phyloP scores from a whole-genome alignment of 306 rosid genomes.

The Malus domestica region DNA sequence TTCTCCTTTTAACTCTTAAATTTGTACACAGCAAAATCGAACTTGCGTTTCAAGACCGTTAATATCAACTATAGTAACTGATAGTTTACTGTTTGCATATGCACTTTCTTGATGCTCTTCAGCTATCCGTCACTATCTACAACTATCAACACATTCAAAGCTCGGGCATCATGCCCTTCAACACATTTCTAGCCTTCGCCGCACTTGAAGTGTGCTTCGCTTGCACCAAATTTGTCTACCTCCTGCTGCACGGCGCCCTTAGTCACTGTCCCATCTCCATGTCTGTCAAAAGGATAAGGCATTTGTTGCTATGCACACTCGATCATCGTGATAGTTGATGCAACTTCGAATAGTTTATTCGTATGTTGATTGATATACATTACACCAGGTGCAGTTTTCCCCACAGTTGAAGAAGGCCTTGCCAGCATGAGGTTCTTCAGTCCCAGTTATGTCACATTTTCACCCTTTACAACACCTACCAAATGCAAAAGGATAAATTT shows the following conservation, averaged over 20 bases:
- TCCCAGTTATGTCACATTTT: slow-evolving; percentile 39
- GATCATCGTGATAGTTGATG: slow-evolving; percentile 26
- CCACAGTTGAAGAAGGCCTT: slow-evolving; percentile 37
- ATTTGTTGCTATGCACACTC: not conserved
- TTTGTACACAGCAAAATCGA: not conserved
- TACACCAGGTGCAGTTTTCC: slow-evolving; percentile 27
- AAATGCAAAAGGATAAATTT: too few species aligned
- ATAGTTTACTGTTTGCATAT: too few species aligned
- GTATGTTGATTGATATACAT: slow-evolving; percentile 13
- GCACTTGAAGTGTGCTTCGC: slow-evolving; percentile 32
- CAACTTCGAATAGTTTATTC: not conserved
- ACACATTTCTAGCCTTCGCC: slow-evolving; percentile 52
- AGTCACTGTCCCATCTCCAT: not conserved
- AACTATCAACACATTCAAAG: slow-evolving; percentile 23
- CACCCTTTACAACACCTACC: slow-evolving; percentile 37
- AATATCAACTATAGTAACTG: too few species aligned
- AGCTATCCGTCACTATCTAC: slow-evolving; percentile 4
- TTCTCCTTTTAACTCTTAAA: not conserved
- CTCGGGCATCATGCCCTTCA: slow-evolving; percentile 28
- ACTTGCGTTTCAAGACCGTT: too few species aligned
- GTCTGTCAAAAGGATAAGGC: too few species aligned
- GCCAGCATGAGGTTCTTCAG: slow-evolving; percentile 39
- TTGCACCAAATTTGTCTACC: not conserved
- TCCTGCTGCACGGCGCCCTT: slow-evolving; percentile 4
- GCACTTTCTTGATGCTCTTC: not conserved